Conservation (phyloP, 805 yeast genomes). For the Lachancea sp. region DNA sequence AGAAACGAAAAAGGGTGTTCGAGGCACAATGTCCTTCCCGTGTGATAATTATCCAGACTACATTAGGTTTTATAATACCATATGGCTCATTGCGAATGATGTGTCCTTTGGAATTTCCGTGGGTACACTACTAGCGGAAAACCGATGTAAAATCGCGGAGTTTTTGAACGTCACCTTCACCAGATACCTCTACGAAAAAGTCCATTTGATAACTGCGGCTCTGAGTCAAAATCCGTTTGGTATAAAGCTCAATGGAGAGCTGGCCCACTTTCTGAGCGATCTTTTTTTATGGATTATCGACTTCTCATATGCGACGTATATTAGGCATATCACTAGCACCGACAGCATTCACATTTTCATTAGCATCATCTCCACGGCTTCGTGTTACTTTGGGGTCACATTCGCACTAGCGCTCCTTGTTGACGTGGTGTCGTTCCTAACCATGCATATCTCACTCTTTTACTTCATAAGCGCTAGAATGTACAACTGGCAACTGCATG, state of each 20-base stretch:
- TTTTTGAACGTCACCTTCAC: slow-evolving; percentile 27
- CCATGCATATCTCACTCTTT: slow-evolving; percentile 70
- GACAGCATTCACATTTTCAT: slow-evolving; percentile 29
- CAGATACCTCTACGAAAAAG: slow-evolving; percentile 34
- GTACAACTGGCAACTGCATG: slow-evolving; percentile 65
- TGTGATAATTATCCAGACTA: slow-evolving; percentile 52
- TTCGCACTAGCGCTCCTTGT: slow-evolving; percentile 58
- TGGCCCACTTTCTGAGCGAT: slow-evolving; percentile 81
- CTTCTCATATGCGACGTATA: slow-evolving; percentile 44
- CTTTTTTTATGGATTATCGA: slow-evolving; percentile 78
- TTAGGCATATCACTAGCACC: slow-evolving; percentile 19
- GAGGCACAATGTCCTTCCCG: no score
- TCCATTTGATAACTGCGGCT: slow-evolving; percentile 54
- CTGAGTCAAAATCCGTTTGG: slow-evolving; percentile 91
- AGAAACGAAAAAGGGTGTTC: no score
- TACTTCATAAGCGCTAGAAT: slow-evolving; percentile 74
- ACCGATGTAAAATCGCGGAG: slow-evolving; percentile 34
- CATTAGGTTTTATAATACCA: slow-evolving; percentile 72
- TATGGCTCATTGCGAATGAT: slow-evolving; percentile 87
- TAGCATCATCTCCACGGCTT: slow-evolving; percentile 33
- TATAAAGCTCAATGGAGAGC: slow-evolving; percentile 78
- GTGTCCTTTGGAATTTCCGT: slow-evolving; percentile 63
- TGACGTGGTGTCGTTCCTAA: slow-evolving; percentile 57
- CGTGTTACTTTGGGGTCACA: slow-evolving; percentile 57
- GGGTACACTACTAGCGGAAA: slow-evolving; percentile 41